Percentiles rank a stretch among this genome's conserved stretches.
phyloP scores from a whole-genome alignment of 192 early-diverging fungal species.

The Rhizophagus prolifer region DNA sequence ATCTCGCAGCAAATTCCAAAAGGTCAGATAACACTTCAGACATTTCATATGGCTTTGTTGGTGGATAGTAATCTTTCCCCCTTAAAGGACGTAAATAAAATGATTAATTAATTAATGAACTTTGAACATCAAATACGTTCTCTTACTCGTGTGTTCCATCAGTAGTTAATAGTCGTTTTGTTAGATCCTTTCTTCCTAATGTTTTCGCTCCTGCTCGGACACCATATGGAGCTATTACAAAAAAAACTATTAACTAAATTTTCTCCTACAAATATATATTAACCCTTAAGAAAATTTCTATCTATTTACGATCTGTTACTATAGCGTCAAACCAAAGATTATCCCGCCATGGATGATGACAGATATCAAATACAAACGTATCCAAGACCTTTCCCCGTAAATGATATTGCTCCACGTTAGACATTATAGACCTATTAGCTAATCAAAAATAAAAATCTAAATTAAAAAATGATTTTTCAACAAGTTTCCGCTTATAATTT shows the following conservation, averaged over 20 bases:
- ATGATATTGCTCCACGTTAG: slow-evolving; percentile 87
- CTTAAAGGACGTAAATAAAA: slow-evolving; percentile 21
- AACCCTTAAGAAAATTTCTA: not conserved
- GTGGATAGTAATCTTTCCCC: slow-evolving; percentile 75
- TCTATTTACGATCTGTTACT: slow-evolving; percentile 72
- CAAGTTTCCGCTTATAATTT: not conserved
- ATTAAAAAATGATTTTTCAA: not conserved
- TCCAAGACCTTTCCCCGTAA: slow-evolving; percentile 73
- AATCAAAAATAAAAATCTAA: not conserved
- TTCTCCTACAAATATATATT: not conserved
- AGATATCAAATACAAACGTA: slow-evolving; percentile 81
- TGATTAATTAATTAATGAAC: too few relatives aligned
- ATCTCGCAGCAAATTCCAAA: slow-evolving; percentile 75
- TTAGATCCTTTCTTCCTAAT: slow-evolving; percentile 64
- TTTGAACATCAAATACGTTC: not conserved
- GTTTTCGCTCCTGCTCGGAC: slow-evolving; percentile 96
- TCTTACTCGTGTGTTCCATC: slow-evolving; percentile 49
- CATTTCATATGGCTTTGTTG: slow-evolving; percentile 96
- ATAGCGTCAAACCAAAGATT: slow-evolving; percentile 81
- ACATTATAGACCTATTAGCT: slow-evolving; percentile 46
- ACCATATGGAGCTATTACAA: slow-evolving; percentile 80
- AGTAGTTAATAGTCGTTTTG: slow-evolving; percentile 41
- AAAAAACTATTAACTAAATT: not conserved
- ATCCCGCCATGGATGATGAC: slow-evolving; percentile 80
- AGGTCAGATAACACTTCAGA: slow-evolving; percentile 83